Percentiles rank a stretch among this genome's conserved stretches.
These are phyloP conservation scores for Hericium rajendrae DNA, from an alignment of 768 basidiomycete genomes.

Conservation along the genomic window DNA sequence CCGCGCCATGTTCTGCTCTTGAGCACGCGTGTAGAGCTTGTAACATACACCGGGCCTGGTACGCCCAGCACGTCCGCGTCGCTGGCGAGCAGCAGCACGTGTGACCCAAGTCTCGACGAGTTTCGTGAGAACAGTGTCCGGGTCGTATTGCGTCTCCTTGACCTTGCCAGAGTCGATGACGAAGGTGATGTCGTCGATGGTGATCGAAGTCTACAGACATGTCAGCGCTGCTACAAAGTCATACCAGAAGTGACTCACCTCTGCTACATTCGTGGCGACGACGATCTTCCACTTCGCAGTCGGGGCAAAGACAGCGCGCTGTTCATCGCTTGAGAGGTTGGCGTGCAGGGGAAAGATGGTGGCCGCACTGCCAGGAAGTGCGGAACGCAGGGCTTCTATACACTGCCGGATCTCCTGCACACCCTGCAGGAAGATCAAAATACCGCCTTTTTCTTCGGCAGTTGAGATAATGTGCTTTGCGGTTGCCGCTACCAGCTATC, in stretches of 20 bases:
- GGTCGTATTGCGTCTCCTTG: slow-evolving; percentile 71
- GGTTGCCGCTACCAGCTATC: slow-evolving; percentile 32
- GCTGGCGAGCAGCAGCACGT: slow-evolving; percentile 71
- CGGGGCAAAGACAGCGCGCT: slow-evolving; percentile 62
- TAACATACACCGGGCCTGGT: slow-evolving; percentile 78
- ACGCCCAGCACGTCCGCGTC: slow-evolving; percentile 85
- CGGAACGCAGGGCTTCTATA: slow-evolving; percentile 44
- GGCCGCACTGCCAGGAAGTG: slow-evolving; percentile 26
- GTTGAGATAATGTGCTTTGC: slow-evolving; percentile 53
- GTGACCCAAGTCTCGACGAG: slow-evolving; percentile 76
- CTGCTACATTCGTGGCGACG: slow-evolving; percentile 86
- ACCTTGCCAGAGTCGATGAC: slow-evolving; percentile 81
- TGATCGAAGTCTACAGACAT: slow-evolving; percentile 63
- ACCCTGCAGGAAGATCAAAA: slow-evolving; percentile 87
- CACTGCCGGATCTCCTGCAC: slow-evolving; percentile 81
- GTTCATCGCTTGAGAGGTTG: slow-evolving; percentile 79
- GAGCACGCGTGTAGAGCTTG: slow-evolving; percentile 74
- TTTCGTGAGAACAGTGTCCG: slow-evolving; percentile 60
- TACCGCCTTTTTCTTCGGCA: slow-evolving; percentile 43
- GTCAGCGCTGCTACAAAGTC: too few relatives aligned
- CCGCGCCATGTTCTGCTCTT: slow-evolving; percentile 55
- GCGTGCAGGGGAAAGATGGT: slow-evolving; percentile 79
- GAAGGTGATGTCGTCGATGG: slow-evolving; percentile 81
- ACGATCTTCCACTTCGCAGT: slow-evolving; percentile 73
- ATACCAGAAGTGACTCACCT: slow-evolving; percentile 31